Conservation (phyloP, 2,329 filamentous ascomycete genomes). For the Fusarium pilosicola region DNA sequence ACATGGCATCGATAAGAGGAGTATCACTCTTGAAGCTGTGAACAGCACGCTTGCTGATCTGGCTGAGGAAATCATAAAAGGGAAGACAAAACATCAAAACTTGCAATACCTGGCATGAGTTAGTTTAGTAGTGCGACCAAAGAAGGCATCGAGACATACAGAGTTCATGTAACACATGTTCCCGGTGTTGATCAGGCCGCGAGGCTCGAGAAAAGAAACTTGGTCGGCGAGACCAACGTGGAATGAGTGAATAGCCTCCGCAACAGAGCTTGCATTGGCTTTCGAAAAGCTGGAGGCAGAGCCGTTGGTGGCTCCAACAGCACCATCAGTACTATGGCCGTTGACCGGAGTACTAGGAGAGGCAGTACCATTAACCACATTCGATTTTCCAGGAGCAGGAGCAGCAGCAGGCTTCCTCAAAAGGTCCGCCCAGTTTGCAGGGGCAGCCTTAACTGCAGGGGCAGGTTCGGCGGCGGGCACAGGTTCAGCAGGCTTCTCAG, state of each 20-base stretch:
- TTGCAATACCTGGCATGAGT: conserved; percentile 80
- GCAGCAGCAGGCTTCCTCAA: conserved; percentile 47
- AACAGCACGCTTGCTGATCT: conserved; percentile 82
- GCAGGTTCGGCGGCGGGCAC: conserved; percentile 28
- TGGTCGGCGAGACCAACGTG: conserved; percentile 72
- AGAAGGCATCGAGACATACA: conserved; percentile 63
- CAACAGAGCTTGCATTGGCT: conserved; percentile 68
- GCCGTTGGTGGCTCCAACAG: conserved; percentile 29
- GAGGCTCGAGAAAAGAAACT: conserved; percentile 86
- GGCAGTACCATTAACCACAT: conserved; percentile 44
- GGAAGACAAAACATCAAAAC: conserved; percentile 92
- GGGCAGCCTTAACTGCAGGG: conserved; percentile 45
- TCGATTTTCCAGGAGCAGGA: conserved; percentile 24
- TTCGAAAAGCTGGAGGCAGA: conserved; percentile 54
- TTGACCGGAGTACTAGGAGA: conserved; percentile 35
- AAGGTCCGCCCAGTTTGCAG: conserved; percentile 55
- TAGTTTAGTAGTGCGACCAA: conserved; percentile 42
- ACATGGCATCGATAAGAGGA: conserved; percentile 93
- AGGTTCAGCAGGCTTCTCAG: conserved; percentile 42
- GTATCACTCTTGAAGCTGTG: conserved; percentile 97
- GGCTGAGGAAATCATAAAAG: conserved; percentile 93
- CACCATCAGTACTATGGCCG: conserved; percentile 34
- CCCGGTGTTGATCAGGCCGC: conserved; percentile 93
- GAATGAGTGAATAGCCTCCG: conserved; percentile 80
- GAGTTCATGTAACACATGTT: conserved; percentile 99